These are phyloP conservation scores for Penicillium taxi DNA, from an alignment of 495 filamentous ascomycete species.

Conservation along the genomic window DNA sequence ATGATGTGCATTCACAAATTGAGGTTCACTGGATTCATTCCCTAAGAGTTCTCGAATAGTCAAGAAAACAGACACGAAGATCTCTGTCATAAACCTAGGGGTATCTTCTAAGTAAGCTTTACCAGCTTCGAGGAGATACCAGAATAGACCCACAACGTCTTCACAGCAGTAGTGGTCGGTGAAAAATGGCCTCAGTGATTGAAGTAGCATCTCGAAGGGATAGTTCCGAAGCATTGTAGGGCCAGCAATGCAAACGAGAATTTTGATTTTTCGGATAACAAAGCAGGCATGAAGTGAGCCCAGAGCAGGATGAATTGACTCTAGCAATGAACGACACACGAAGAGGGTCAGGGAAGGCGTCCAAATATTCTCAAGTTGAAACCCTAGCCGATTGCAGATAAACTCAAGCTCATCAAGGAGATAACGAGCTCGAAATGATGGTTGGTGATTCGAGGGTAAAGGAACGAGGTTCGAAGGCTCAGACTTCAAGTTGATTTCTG, in stretches of 20 bases:
- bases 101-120: conserved; percentile 51
- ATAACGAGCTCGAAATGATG: conserved; percentile 72
- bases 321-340: conserved; percentile 68
- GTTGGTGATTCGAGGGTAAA: conserved; percentile 72
- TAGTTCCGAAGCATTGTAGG: conserved; percentile 63
- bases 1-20: conserved; percentile 59
- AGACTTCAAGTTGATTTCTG: conserved; percentile 56
- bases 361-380: conserved; percentile 63
- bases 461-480: conserved; percentile 47
- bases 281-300: conserved; percentile 81
- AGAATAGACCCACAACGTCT: conserved; percentile 78
- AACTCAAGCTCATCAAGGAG: conserved; percentile 65
- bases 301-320: conserved; percentile 76
- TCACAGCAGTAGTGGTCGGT: conserved; percentile 81
- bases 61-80: conserved; percentile 64
- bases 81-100: conserved; percentile 71
- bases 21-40: conserved; percentile 66
- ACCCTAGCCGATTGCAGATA: conserved; percentile 60
- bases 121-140: conserved; percentile 72
- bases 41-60: conserved; percentile 67
- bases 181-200: conserved; percentile 70
- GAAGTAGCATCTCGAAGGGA: conserved; percentile 85
- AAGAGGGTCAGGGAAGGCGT: conserved; percentile 64
- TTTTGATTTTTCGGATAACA: conserved; percentile 75
- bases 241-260: conserved; percentile 73